Evolutionary conservation across 1,284 basidiomycete genomes (phyloP).

Genomic region (Exobasidium cylindrosporum): DNA sequence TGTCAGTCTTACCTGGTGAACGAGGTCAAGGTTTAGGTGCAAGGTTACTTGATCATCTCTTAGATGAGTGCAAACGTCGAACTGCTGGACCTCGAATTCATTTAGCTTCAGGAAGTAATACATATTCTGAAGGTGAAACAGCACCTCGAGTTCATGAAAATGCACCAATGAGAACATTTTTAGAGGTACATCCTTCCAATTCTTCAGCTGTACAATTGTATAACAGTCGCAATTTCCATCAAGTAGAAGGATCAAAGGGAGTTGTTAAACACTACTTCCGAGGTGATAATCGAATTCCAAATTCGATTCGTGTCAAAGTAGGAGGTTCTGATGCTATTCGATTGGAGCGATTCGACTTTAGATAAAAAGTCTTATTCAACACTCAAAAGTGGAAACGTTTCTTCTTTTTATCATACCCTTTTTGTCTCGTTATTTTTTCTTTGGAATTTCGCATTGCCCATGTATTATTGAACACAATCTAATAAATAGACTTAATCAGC

Average conservation of each 20-base stretch:
- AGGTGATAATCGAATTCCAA: conserved; percentile 37
- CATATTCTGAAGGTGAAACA: background rate
- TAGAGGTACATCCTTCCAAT: conserved; percentile 44
- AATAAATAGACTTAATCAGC: too few species aligned
- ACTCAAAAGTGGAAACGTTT: too few species aligned
- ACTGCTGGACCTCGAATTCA: conserved; percentile 10
- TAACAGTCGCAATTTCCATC: conserved; percentile 25
- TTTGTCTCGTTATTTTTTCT: too few species aligned
- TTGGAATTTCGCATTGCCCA: too few species aligned
- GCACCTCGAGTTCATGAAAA: background rate
- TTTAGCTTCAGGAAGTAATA: background rate
- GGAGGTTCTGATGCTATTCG: conserved; percentile 44
- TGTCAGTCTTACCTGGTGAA: conserved; percentile 35
- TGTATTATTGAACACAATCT: too few species aligned
- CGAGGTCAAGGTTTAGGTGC: conserved; percentile 40
- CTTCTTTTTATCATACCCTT: too few species aligned
- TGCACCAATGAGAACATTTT: conserved; percentile 18
- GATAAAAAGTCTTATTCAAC: too few species aligned
- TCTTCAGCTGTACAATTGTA: conserved; percentile 31
- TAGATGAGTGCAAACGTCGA: conserved; percentile 28
- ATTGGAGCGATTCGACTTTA: conserved; percentile 24
- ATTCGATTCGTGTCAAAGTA: conserved; percentile 22
- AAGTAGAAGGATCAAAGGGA: conserved; percentile 14
- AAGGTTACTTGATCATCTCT: conserved; percentile 28
- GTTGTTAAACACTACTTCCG: conserved; percentile 30